Evolutionary conservation across 768 basidiomycete genomes (phyloP).

Genomic region (Albatrellus ellisii): DNA sequence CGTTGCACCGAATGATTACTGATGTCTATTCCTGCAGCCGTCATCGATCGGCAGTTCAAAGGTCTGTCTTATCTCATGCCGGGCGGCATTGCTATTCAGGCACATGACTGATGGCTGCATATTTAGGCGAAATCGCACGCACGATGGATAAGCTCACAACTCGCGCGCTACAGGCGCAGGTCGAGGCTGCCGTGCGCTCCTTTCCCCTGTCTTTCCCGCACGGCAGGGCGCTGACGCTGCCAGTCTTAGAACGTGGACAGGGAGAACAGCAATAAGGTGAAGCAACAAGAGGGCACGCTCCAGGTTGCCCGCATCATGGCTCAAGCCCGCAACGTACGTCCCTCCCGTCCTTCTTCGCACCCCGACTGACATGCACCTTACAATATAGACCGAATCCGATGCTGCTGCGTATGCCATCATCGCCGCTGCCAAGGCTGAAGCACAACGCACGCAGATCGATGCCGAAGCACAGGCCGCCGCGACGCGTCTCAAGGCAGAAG

Average conservation of each 20-base stretch:
- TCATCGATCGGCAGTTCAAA: conserved; percentile 82
- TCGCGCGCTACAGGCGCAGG: conserved; percentile 74
- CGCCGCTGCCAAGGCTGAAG: conserved; percentile 62
- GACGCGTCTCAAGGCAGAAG: conserved; percentile 59
- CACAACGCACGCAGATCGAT: conserved; percentile 50
- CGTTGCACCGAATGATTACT: neutral
- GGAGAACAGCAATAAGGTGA: conserved; percentile 81
- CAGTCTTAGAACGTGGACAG: conserved; percentile 61
- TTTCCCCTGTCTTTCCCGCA: neutral
- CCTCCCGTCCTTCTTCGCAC: neutral
- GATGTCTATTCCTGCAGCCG: conserved; percentile 32
- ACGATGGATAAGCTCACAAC: conserved; percentile 83
- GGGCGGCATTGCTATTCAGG: neutral
- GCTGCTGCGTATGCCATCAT: conserved; percentile 64
- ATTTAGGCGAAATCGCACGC: conserved; percentile 52
- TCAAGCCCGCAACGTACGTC: conserved; percentile 36
- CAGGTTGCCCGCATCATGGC: conserved; percentile 70
- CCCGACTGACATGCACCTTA: too few relatives aligned
- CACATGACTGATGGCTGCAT: neutral
- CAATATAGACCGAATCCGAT: conserved; percentile 48
- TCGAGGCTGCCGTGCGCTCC: conserved; percentile 61
- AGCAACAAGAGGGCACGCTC: conserved; percentile 71
- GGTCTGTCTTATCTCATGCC: conserved; percentile 19
- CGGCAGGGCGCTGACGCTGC: neutral
- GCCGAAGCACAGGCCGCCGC: conserved; percentile 72